Percentiles rank a stretch among this genome's conserved stretches.
These are phyloP conservation scores for Penicillium frequentans DNA, from an alignment of 2,329 filamentous ascomycete species.

Conservation along the genomic window DNA sequence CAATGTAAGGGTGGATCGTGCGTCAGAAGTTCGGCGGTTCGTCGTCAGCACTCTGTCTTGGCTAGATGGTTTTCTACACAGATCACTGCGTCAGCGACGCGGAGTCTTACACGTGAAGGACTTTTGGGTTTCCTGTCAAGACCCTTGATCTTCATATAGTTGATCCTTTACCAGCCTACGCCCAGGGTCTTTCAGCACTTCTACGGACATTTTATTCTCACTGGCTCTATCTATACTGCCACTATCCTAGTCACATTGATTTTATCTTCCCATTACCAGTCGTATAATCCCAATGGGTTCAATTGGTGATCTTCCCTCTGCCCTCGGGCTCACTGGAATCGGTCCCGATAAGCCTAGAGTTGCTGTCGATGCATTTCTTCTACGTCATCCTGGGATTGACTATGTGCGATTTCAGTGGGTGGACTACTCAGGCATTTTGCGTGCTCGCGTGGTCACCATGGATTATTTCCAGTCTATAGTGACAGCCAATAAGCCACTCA, in stretches of 20 bases:
- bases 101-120: too few relatives aligned
- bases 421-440: conserved; percentile 5
- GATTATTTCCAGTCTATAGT: neutral
- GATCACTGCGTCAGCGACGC: neutral
- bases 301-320: neutral
- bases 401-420: conserved; percentile 9
- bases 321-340: neutral
- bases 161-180: neutral
- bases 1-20: neutral
- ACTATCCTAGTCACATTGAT: too few relatives aligned
- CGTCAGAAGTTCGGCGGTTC: neutral
- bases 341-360: neutral
- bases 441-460: neutral
- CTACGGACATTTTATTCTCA: neutral
- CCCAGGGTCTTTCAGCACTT: neutral
- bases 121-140: too few relatives aligned
- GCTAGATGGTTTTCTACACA: neutral
- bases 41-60: neutral
- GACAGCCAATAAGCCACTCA: neutral
- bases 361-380: neutral
- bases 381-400: neutral
- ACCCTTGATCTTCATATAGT: neutral
- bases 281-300: neutral
- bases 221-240: too few relatives aligned
- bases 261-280: neutral